Evolutionary conservation across 2,329 filamentous ascomycete species (phyloP).

Genomic region (Aspergillus ibericus): DNA sequence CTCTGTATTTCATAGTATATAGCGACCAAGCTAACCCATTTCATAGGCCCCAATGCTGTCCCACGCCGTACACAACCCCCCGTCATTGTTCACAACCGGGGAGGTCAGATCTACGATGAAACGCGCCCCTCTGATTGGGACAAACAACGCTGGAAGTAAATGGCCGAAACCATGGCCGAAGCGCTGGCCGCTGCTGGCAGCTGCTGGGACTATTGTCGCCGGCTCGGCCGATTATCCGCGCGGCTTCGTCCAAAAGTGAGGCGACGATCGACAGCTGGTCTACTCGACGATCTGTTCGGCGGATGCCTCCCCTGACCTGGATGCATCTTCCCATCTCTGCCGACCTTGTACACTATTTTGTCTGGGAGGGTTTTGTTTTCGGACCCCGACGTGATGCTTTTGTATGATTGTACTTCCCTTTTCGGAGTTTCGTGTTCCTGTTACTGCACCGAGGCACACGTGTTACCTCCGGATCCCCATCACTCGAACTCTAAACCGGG

Average conservation of each 20-base stretch:
- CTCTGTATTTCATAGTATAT: too few species aligned
- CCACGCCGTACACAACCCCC: slow-evolving; percentile 32
- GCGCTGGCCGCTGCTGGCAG: slow-evolving; percentile 10
- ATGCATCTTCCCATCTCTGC: not conserved
- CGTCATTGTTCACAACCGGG: slow-evolving; percentile 37
- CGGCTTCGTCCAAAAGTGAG: slow-evolving; percentile 28
- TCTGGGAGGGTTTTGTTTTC: not conserved
- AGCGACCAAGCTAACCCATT: slow-evolving; percentile 10
- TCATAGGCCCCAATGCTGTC: slow-evolving; percentile 32
- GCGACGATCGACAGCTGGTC: slow-evolving; percentile 24
- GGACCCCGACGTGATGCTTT: not conserved
- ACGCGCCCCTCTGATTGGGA: slow-evolving; percentile 40
- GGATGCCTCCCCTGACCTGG: slow-evolving; percentile 5
- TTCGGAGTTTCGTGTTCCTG: slow-evolving; percentile 2
- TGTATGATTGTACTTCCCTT: slow-evolving; percentile 2
- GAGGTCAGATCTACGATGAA: slow-evolving; percentile 38
- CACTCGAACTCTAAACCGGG: slow-evolving; percentile 1
- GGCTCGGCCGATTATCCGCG: slow-evolving; percentile 22
- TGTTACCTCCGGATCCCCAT: not conserved
- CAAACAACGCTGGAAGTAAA: slow-evolving; percentile 41
- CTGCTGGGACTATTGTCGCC: slow-evolving; percentile 6
- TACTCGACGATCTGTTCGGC: slow-evolving; percentile 6
- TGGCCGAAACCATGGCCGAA: slow-evolving; percentile 12
- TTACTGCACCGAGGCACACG: not conserved
- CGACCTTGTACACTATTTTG: not conserved